A percentile compares a stretch with the other conserved stretches of the same genome.
Evolutionary conservation across 306 rosid genomes (phyloP).

Genomic region (Dryas alaskensis): DNA sequence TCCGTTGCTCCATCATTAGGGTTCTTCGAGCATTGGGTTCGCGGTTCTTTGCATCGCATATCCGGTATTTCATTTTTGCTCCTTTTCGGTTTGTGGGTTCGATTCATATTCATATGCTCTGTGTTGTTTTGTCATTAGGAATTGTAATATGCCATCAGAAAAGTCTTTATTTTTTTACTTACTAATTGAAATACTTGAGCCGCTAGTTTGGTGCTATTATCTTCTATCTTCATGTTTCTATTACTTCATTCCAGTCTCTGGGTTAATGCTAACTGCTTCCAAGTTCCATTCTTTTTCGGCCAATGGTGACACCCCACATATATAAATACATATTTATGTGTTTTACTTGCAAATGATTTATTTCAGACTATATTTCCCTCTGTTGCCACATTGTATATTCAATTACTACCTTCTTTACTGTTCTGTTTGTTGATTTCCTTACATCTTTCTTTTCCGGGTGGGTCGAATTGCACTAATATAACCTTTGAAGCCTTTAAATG

Average conservation of each 20-base stretch:
- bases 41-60: neutral
- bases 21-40: conserved; percentile 1
- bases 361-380: neutral
- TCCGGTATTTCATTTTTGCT: conserved; percentile 1
- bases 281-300: neutral
- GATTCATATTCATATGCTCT: neutral
- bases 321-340: neutral
- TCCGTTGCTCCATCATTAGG: neutral
- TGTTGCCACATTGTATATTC: neutral
- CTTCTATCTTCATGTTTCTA: neutral
- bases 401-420: neutral
- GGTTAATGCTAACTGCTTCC: neutral
- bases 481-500: neutral
- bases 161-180: neutral
- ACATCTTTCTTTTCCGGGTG: neutral
- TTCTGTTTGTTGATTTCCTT: neutral
- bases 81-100: neutral
- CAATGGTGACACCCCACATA: neutral
- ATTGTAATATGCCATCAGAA: neutral
- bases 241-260: neutral
- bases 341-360: neutral
- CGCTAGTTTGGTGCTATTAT: neutral
- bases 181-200: neutral
- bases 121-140: neutral
- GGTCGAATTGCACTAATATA: neutral